Evolutionary conservation across 1,139 yeast genomes (phyloP).

Genomic region (Yamadazyma songkhlaensis): DNA sequence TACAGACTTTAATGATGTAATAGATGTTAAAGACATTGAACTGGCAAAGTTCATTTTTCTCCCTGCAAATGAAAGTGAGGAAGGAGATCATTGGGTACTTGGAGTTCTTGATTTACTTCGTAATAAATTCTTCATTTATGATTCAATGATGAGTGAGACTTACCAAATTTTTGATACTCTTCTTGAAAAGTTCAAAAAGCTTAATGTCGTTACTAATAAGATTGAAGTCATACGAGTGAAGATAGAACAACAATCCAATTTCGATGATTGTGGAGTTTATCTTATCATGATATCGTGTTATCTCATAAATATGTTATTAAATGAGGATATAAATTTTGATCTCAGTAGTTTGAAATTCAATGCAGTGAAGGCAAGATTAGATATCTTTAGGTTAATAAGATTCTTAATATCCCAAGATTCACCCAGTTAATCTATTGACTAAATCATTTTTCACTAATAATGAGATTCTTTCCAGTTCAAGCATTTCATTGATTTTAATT

Average conservation of each 20-base stretch:
- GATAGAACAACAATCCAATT: conserved; percentile 44
- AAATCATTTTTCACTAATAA: conserved; percentile 6
- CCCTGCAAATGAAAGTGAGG: conserved; percentile 37
- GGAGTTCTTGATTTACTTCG: conserved; percentile 32
- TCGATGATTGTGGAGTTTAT: conserved; percentile 48
- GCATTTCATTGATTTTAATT: conserved; percentile 1
- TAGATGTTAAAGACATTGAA: conserved; percentile 31
- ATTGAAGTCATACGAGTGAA: conserved; percentile 25
- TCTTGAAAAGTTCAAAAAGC: conserved; percentile 5
- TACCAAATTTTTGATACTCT: conserved; percentile 23
- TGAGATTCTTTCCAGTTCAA: conserved; percentile 8
- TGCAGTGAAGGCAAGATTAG: conserved; percentile 29
- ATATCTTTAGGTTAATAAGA: conserved; percentile 17
- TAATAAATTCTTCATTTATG: conserved; percentile 33
- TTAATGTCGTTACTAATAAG: conserved; percentile 8
- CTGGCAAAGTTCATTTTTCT: conserved; percentile 35
- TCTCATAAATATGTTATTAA: conserved; percentile 25
- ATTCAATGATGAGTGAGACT: conserved; percentile 31
- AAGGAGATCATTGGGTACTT: conserved; percentile 48
- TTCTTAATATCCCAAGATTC: conserved; percentile 4
- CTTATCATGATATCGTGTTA: conserved; percentile 40
- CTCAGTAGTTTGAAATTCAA: conserved; percentile 25
- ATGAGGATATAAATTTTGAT: conserved; percentile 22
- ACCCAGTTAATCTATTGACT: conserved; percentile 4
- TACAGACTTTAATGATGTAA: conserved; percentile 28